Evolutionary conservation across 2,329 filamentous ascomycete genomes (phyloP).

Genomic region (Botrytis deweyae): DNA sequence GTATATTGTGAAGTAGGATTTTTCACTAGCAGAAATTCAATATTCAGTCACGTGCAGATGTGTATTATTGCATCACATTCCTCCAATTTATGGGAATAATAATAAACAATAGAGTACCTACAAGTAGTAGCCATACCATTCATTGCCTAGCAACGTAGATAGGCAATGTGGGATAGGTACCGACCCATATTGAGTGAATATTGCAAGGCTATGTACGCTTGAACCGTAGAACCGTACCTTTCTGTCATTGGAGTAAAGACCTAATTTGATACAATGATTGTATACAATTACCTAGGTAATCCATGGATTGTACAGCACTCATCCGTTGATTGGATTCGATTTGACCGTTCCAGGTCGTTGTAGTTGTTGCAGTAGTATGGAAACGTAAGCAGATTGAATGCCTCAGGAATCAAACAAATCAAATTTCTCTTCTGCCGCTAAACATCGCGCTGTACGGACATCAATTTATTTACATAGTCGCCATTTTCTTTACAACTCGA

Average conservation of each 20-base stretch:
- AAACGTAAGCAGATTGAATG: background rate
- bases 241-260: background rate
- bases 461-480: slow-evolving; percentile 8
- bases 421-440: slow-evolving; percentile 1
- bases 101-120: background rate
- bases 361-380: background rate
- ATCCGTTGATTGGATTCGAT: background rate
- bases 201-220: background rate
- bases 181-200: background rate
- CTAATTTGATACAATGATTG: background rate
- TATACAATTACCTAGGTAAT: background rate
- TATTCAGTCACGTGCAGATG: background rate
- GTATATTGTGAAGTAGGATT: background rate
- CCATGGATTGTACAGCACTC: background rate
- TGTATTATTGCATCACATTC: background rate
- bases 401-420: background rate
- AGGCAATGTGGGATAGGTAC: background rate
- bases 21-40: background rate
- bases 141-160: background rate
- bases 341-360: background rate
- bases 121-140: background rate
- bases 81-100: background rate
- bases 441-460: slow-evolving; percentile 1
- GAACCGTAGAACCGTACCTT: background rate
- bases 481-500: slow-evolving; percentile 1